Base-by-base conservation (phyloP, 2,329 filamentous ascomycete species). In the Penicillium occitanis region DNA sequence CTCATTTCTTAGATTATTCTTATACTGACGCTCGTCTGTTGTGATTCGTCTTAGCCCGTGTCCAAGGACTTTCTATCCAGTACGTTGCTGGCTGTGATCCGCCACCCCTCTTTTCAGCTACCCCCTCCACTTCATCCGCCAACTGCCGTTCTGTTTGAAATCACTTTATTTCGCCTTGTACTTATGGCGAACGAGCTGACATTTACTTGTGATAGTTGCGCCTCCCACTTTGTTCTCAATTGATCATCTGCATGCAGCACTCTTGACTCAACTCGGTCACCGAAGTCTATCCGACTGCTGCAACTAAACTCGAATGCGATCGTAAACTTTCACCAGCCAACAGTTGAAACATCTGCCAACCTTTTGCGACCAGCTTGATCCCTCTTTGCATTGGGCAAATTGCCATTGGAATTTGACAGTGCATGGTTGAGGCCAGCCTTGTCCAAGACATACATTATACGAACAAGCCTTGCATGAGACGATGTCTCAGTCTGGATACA, bases 391-490 rank as follows among this genome's bases (percentile, higher is more conserved):
- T 61, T 50, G 50, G 37, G 33, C 19, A 44, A 61, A 14, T 44
- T 14, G 42, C 22, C 50, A 35, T 65, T 51, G 19, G 6, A 17
- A 25, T 62, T 28, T 59, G 33, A 55, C 46, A 51, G 68, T 71
- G 70, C 64, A 87, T 87, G 85, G 82, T 82, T 70, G 82, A 84
- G 73, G 83, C 84, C 73, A 83, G 83, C 73, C 90, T 84, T 78
- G 90, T 91, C 79, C 90, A 91, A 81, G 84, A 44, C n/a, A 85
- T 78, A 87, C 48, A 57, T 22, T 30, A 48, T 61, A 40, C 46
- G 50, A 51, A 60, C 55, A 11, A 64, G 25, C 19, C 25, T 57
- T 55, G 35, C 30, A 57, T n/a, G 37, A 44, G 75, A 80, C 83
- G 72, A 79, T 80, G 73, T 79, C 78, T 68, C 80, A 84, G 69